Conservation (phyloP, 192 early-diverging fungal genomes). For the Umbelopsis sp. region DNA sequence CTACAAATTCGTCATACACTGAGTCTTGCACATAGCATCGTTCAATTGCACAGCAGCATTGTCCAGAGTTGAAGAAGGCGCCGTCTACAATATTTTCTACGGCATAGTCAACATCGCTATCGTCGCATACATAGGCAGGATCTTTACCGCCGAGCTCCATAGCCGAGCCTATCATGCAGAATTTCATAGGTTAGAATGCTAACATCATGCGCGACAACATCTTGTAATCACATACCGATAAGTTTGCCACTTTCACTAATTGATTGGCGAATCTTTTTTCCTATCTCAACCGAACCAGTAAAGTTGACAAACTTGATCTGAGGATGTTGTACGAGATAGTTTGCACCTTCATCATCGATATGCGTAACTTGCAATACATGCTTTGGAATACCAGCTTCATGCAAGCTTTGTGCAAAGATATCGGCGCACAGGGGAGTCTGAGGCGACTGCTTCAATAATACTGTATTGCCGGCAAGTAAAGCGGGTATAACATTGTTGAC, state of each 20-base stretch:
- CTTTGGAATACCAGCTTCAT: conserved; percentile 67
- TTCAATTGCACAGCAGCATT: conserved; percentile 81
- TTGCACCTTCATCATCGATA: conserved; percentile 50
- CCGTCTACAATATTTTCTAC: conserved; percentile 80
- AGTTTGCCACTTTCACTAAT: conserved; percentile 54
- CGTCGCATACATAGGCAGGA: conserved; percentile 76
- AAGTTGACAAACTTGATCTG: conserved; percentile 70
- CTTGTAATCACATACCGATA: conserved; percentile 44
- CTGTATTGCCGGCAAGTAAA: conserved; percentile 75
- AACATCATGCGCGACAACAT: no score
- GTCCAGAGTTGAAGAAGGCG: conserved; percentile 81
- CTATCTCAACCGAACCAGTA: conserved; percentile 76
- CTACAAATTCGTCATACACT: conserved; percentile 73
- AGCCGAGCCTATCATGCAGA: conserved; percentile 50
- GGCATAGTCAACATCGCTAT: conserved; percentile 70
- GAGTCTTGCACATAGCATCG: conserved; percentile 76
- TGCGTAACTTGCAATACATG: conserved; percentile 66
- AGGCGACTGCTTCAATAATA: conserved; percentile 78
- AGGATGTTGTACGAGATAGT: conserved; percentile 58
- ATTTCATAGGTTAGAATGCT: not conserved
- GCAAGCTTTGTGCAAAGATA: conserved; percentile 62
- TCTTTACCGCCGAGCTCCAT: conserved; percentile 88
- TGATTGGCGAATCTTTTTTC: conserved; percentile 55
- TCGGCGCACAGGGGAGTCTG: conserved; percentile 81
- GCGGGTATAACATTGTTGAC: conserved; percentile 82